A percentile compares a stretch with the other conserved stretches of the same genome.
Evolutionary conservation across 2,329 filamentous ascomycete species (phyloP).

Genomic region (Nemania bipapillata): DNA sequence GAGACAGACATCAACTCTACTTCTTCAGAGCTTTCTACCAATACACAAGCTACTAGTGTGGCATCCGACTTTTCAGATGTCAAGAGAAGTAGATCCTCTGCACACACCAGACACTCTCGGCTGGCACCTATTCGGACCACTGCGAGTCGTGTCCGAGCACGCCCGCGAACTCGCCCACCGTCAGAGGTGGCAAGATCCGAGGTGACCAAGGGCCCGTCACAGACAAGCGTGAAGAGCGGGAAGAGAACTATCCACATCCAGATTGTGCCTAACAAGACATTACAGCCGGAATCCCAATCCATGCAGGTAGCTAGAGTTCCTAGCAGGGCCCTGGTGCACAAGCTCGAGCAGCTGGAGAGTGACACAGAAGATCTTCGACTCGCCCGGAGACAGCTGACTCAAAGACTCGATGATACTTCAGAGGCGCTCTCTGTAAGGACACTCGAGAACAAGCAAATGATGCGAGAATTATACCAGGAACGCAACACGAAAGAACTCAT

Average conservation of each 20-base stretch:
- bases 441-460: conserved; percentile 49
- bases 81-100: conserved; percentile 40
- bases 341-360: conserved; percentile 53
- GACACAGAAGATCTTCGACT: conserved; percentile 51
- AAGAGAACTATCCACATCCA: conserved; percentile 50
- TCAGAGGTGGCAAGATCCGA: conserved; percentile 45
- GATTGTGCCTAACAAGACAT: conserved; percentile 42
- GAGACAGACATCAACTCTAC: conserved; percentile 54
- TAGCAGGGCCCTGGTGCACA: conserved; percentile 50
- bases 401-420: conserved; percentile 49
- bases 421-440: conserved; percentile 47
- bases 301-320: conserved; percentile 46
- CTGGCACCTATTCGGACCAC: conserved; percentile 43
- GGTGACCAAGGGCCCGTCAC: conserved; percentile 43
- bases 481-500: conserved; percentile 51
- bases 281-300: conserved; percentile 39
- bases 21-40: conserved; percentile 54
- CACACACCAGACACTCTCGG: conserved; percentile 48
- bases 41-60: conserved; percentile 55
- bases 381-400: conserved; percentile 48
- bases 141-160: conserved; percentile 42
- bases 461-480: conserved; percentile 47
- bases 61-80: conserved; percentile 47
- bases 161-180: conserved; percentile 42
- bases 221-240: conserved; percentile 38